These are phyloP conservation scores for Mucor racemosus DNA, from an alignment of 371 early-diverging fungal genomes.

Conservation along the genomic window DNA sequence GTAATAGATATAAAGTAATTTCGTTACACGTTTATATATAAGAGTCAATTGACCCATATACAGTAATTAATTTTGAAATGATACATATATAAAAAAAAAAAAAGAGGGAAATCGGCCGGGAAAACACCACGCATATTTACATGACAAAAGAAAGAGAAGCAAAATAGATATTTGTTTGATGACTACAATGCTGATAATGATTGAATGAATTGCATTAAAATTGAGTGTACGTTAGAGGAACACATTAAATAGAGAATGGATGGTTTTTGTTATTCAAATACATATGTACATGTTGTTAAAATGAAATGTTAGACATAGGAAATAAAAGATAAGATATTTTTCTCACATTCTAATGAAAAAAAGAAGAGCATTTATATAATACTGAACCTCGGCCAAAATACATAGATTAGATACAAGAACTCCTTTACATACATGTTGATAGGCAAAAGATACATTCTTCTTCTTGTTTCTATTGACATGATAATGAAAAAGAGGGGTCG, in stretches of 20 bases:
- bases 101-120: constrained; percentile 2
- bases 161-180: not conserved
- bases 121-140: not conserved
- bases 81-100: not conserved
- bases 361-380: not conserved
- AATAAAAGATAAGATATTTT: not conserved
- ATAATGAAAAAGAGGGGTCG: not conserved
- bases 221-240: too few relatives aligned
- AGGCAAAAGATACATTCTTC: not conserved
- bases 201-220: not conserved
- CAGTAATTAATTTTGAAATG: not conserved
- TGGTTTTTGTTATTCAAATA: not conserved
- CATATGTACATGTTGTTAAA: not conserved
- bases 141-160: not conserved
- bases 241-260: not conserved
- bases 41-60: not conserved
- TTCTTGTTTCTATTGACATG: not conserved
- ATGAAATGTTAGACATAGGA: not conserved
- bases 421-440: not conserved
- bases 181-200: not conserved
- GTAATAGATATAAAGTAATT: not conserved
- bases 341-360: not conserved
- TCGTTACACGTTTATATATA: not conserved
- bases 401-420: not conserved
- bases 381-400: not conserved